A percentile compares a stretch with the other conserved stretches of the same genome.
Conservation (phyloP, 352 stramenopile species). For the Vaucheria bursata region DNA sequence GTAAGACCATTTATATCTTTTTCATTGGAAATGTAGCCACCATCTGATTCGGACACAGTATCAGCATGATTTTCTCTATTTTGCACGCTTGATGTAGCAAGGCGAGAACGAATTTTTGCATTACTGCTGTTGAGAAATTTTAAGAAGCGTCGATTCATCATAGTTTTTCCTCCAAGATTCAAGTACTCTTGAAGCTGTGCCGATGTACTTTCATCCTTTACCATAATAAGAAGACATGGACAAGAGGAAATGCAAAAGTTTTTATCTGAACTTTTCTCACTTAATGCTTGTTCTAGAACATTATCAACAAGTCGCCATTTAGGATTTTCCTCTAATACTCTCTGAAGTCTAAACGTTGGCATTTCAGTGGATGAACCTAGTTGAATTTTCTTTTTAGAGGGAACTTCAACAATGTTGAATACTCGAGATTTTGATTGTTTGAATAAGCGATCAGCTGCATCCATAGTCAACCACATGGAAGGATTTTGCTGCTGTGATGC, state of each 20-base stretch:
- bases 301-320: constrained; percentile 85
- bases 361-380: neutral
- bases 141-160: constrained; percentile 69
- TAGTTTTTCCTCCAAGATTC: constrained; percentile 61
- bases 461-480: constrained; percentile 85
- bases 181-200: constrained; percentile 69
- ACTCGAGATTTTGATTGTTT: constrained; percentile 22
- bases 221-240: constrained; percentile 64
- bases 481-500: constrained; percentile 51
- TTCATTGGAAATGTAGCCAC: too few relatives aligned
- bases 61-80: too few relatives aligned
- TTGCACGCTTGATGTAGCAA: neutral
- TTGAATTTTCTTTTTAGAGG: neutral
- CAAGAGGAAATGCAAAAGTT: too few relatives aligned
- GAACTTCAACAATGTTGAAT: constrained; percentile 3
- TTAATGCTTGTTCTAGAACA: constrained; percentile 79
- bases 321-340: constrained; percentile 72
- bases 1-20: too few relatives aligned
- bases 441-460: constrained; percentile 66
- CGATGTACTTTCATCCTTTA: constrained; percentile 73
- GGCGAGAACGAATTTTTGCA: neutral
- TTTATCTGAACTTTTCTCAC: too few relatives aligned
- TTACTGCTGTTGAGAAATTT: neutral
- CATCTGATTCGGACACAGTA: too few relatives aligned
- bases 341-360: neutral